Evolutionary conservation across 228 moss, liverwort and hornwort genomes (phyloP).

Genomic region (Sphagnum magellanicum): DNA sequence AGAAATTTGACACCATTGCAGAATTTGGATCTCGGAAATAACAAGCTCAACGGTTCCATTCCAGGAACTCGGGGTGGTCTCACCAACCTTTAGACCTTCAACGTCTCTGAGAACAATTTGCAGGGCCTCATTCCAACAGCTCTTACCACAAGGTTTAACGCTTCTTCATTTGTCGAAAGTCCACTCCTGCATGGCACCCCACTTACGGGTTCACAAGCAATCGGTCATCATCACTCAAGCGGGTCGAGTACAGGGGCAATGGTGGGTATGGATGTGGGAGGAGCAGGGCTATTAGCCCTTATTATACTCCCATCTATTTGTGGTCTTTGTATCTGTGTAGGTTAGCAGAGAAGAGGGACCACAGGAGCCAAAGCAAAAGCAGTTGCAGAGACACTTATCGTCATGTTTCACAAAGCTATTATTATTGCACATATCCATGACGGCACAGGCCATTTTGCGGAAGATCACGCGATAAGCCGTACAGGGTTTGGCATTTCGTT

Average conservation of each 20-base stretch:
- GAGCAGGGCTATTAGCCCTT: conserved; percentile 20
- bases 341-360: conserved; percentile 8
- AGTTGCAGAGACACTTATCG: conserved; percentile 37
- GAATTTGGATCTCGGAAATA: conserved; percentile 43
- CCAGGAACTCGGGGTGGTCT: conserved; percentile 7
- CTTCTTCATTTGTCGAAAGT: conserved; percentile 51
- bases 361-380: conserved; percentile 12
- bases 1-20: conserved; percentile 30
- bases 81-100: no score
- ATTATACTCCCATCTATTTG: conserved; percentile 33
- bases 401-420: conserved; percentile 39
- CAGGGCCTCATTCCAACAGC: neutral
- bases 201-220: conserved; percentile 5
- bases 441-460: no score
- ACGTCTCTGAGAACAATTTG: no score
- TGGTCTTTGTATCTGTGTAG: conserved; percentile 33
- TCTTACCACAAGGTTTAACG: conserved; percentile 34
- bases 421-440: no score
- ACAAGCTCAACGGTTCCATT: conserved; percentile 43
- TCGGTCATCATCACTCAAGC: conserved; percentile 13
- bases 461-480: no score
- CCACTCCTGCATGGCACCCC: conserved; percentile 40
- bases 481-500: no score
- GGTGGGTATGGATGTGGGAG: conserved; percentile 46
- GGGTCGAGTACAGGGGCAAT: conserved; percentile 34